phyloP scores from a whole-genome alignment of 805 yeast species.

The Cyberlindnera euphorbiiphila region DNA sequence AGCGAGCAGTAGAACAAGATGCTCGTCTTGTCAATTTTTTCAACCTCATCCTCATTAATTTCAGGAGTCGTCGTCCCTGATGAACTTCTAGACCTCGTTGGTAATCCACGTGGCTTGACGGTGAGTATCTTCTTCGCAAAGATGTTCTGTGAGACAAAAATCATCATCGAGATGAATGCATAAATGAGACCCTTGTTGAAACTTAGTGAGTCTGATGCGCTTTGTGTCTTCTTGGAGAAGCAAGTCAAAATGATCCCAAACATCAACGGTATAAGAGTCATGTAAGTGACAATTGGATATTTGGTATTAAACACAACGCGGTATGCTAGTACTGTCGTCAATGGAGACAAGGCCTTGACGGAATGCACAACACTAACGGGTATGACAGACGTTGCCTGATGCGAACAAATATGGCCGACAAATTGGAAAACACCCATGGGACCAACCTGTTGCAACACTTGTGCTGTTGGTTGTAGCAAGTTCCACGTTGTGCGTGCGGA shows the following conservation, averaged over 20 bases:
- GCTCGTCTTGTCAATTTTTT: slow-evolving; percentile 65
- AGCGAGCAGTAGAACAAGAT: slow-evolving; percentile 68
- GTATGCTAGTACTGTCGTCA: slow-evolving; percentile 81
- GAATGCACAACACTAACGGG: slow-evolving; percentile 97
- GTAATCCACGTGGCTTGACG: slow-evolving; percentile 33
- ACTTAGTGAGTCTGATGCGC: slow-evolving; percentile 6
- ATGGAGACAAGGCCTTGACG: slow-evolving; percentile 86
- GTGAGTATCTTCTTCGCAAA: slow-evolving; percentile 75
- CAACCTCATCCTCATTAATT: slow-evolving; percentile 24
- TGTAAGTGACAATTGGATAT: slow-evolving; percentile 64
- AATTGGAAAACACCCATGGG: slow-evolving; percentile 97
- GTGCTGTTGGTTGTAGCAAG: slow-evolving; percentile 51
- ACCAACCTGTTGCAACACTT: slow-evolving; percentile 60
- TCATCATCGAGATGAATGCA: slow-evolving; percentile 43
- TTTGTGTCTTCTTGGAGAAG: slow-evolving; percentile 39
- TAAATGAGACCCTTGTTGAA: slow-evolving; percentile 33
- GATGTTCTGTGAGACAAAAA: slow-evolving; percentile 75
- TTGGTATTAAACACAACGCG: slow-evolving; percentile 52
- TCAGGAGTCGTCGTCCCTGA: slow-evolving; percentile 19
- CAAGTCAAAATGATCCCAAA: slow-evolving; percentile 83
- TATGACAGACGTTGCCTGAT: slow-evolving; percentile 84
- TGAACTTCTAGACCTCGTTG: slow-evolving; percentile 13
- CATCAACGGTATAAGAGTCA: slow-evolving; percentile 75
- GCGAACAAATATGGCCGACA: slow-evolving; percentile 85
- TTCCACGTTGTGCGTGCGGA: slow-evolving; percentile 29